phyloP scores from a whole-genome alignment of 2,329 filamentous ascomycete species.

The Biscogniauxia marginata region DNA sequence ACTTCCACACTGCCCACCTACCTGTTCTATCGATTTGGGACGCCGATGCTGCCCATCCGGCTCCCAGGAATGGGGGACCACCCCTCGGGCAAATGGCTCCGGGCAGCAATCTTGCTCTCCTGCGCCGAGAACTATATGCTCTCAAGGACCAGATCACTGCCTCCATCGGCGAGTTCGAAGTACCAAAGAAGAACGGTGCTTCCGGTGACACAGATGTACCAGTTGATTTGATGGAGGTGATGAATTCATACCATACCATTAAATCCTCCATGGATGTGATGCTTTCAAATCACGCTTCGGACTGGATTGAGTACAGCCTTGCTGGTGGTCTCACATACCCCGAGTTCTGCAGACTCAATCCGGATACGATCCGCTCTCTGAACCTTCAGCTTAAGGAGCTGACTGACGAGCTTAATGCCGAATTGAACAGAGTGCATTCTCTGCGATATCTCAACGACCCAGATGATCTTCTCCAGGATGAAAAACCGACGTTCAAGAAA shows the following conservation, averaged over 20 bases:
- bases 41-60: not conserved
- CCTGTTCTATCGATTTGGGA: not conserved
- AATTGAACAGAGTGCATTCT: not conserved
- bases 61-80: not conserved
- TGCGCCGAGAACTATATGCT: conserved; percentile 22
- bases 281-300: conserved; percentile 23
- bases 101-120: conserved; percentile 6
- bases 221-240: not conserved
- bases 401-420: conserved; percentile 15
- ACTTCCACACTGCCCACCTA: conserved; percentile 13
- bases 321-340: conserved; percentile 17
- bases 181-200: conserved; percentile 1
- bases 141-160: conserved; percentile 25
- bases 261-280: conserved; percentile 18
- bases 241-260: conserved; percentile 12
- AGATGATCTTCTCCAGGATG: conserved; percentile 1
- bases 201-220: not conserved
- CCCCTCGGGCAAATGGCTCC: not conserved
- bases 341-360: conserved; percentile 24
- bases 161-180: conserved; percentile 15
- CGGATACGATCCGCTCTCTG: conserved; percentile 23
- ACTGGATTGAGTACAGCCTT: conserved; percentile 23
- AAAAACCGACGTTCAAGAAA: not conserved
- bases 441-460: conserved; percentile 12
- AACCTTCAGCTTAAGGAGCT: conserved; percentile 22